Evolutionary conservation across 2,329 filamentous ascomycete species (phyloP), one percentile per base, ranked within the genome.

Genomic region (Ophiostoma ips): DNA sequence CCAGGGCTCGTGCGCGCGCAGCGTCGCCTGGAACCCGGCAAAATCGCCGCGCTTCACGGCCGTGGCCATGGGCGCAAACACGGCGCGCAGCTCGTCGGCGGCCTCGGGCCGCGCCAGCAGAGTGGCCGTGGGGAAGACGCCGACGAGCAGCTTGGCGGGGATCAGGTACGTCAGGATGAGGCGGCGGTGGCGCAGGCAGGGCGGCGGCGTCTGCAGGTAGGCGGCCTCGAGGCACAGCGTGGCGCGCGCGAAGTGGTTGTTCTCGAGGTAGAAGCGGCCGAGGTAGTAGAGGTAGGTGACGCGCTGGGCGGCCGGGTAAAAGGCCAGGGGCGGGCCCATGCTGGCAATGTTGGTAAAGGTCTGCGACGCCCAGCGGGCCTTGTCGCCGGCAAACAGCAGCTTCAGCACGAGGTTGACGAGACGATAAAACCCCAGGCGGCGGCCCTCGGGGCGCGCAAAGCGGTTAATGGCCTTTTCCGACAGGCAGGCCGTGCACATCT

Each of bases 221-320:
- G 90, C 87, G 24, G 81, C 74, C 59, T 94, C 77, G 7, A 95
- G 70, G 34, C 83, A 87, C 46, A 79, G 70, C 48, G 83, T 78
- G 0, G 89, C 87, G 24, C 84, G 81, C 54, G 77, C 79, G 64
- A 87, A 95, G 61, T 94, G 83, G 57, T 81, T 84, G 63, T 87
- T 89, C 55, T 85, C 80, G 63, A 94, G 87, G 60, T 89, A 80
- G 66, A 90, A 95, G 52, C 88, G 83, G 16, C 90, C 90, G 6
- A 96, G 81, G 62, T 95, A 95, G 68, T 95, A 95, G 13, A 96
- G 80, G 59, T 89, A 96, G 3, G 88, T 94, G 47, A 95, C 87
- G 46, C 88, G 79, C 62, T 96, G 86, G 6, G 84, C 77, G 19
- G 86, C 87, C 2, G 89, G 87, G 60, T 94, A 96, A 48, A 86